Evolutionary conservation across 345 rosid genomes (phyloP).

Genomic region (Anastatica hierochuntica): DNA sequence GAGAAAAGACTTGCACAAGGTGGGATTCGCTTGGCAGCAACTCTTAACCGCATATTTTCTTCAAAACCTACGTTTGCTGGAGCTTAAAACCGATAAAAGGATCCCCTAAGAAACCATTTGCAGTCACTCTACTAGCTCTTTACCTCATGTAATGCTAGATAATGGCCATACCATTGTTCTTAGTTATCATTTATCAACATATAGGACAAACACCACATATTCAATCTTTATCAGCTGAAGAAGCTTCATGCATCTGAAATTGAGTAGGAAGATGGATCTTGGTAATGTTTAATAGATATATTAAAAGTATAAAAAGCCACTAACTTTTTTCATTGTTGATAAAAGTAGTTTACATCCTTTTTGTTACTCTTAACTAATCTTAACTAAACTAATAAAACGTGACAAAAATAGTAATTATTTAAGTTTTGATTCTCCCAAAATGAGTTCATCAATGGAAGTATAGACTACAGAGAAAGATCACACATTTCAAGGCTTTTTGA

Average conservation of each 20-base stretch:
- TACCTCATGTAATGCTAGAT: not conserved
- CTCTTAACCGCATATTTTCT: conserved; percentile 63
- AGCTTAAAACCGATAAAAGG: conserved; percentile 23
- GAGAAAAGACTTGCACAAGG: conserved; percentile 82
- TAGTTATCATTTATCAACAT: not conserved
- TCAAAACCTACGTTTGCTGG: conserved; percentile 29
- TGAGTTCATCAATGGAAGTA: too few relatives aligned
- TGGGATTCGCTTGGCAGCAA: conserved; percentile 73
- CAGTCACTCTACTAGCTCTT: not conserved
- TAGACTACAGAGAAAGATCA: too few relatives aligned
- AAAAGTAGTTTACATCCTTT: too few relatives aligned
- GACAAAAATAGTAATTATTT: too few relatives aligned
- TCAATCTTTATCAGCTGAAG: not conserved
- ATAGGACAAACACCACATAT: not conserved
- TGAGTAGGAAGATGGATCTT: not conserved
- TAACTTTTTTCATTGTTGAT: too few relatives aligned
- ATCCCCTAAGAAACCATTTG: not conserved
- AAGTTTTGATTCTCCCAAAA: too few relatives aligned
- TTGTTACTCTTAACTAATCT: too few relatives aligned
- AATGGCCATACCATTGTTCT: not conserved
- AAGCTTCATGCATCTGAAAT: not conserved
- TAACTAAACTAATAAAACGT: too few relatives aligned
- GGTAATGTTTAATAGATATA: too few relatives aligned
- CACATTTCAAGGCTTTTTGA: too few relatives aligned
- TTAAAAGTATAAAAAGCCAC: too few relatives aligned